Base-by-base conservation (phyloP, 176 grass and related monocot species). In the Carex kokanica region DNA sequence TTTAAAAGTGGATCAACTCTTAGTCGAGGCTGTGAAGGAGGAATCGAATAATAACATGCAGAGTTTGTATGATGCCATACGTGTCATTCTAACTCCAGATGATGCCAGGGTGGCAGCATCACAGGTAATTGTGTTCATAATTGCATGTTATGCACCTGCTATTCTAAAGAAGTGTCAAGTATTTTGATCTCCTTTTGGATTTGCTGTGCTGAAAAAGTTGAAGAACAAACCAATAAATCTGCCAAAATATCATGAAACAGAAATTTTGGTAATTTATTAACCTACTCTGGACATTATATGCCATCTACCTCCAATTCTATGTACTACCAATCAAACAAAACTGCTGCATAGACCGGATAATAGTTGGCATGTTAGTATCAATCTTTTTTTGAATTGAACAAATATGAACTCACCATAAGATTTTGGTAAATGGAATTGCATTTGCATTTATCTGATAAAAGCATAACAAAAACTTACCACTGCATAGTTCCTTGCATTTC, bases 51-150 rank as follows among this genome's bases (percentile, higher is more conserved):
- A 74, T 49, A 85, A 79, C 64, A 80, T 93, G 78, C 84, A 81
- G 58, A 88, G 88, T 83, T 83, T 98, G 73, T 98, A 89, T 63
- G 87, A 93, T 90, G 91, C 92, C 27, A 88, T 98, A 86, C 84
- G 88, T 74, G 86, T 88, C 68, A 81, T 98, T 73, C 29, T 95
- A 85, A 95, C 91, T 18, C 95, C 92, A 38, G 95, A 98, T 54
- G 95, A 98, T 84, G 84, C 83, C 75, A 86, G 92, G 79, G 95
- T 98, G 67, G 88, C 91, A 81, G 95, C 92, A 75, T 95, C 92
- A 87, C 95, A 98, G 86, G 95, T 91, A 93, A 64, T 72, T 60
- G 40, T 65, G 32, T 54, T 41, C 84, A 83, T 78, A 83, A 78
- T 12, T 56, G 13, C 38, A 84, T 78, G 24, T 78, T 63, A 3